Conservation (phyloP, 106 monocot genomes). For the Acanthochlamys bracteata region DNA sequence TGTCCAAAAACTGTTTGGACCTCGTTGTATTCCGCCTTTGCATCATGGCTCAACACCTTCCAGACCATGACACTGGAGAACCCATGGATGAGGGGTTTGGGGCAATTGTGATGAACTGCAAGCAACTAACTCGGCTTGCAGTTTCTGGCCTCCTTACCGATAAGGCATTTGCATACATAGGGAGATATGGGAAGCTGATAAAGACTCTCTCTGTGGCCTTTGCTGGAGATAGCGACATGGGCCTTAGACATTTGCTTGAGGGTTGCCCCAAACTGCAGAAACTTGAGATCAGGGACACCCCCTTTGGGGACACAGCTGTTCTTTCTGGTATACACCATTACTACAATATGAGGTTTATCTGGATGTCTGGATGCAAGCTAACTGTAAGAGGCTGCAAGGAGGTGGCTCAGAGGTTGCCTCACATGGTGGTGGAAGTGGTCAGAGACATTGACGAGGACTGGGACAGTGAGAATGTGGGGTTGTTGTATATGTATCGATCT, state of each 20-base stretch:
- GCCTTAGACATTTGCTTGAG: slow-evolving; percentile 56
- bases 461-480: slow-evolving; percentile 30
- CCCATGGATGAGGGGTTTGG: slow-evolving; percentile 92
- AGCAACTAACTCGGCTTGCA: slow-evolving; percentile 69
- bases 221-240: slow-evolving; percentile 60
- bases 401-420: slow-evolving; percentile 47
- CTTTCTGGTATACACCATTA: slow-evolving; percentile 70
- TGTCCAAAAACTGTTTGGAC: slow-evolving; percentile 75
- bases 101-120: slow-evolving; percentile 81
- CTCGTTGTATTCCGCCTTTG: slow-evolving; percentile 73
- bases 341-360: slow-evolving; percentile 88
- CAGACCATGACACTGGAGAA: slow-evolving; percentile 52
- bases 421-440: slow-evolving; percentile 68
- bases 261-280: slow-evolving; percentile 72
- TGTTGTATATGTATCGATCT: slow-evolving; percentile 76
- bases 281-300: slow-evolving; percentile 85
- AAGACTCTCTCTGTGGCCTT: slow-evolving; percentile 86
- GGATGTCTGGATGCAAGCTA: slow-evolving; percentile 80
- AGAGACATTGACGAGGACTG: slow-evolving; percentile 25
- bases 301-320: slow-evolving; percentile 59
- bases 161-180: slow-evolving; percentile 69
- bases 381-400: slow-evolving; percentile 60
- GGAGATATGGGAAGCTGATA: slow-evolving; percentile 64
- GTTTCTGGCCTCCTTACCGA: slow-evolving; percentile 81
- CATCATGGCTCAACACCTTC: slow-evolving; percentile 67